Percentiles rank a stretch among this genome's conserved stretches.
These are phyloP conservation scores for Avena insularis DNA, from an alignment of 176 grass and related monocot species.

Conservation along the genomic window DNA sequence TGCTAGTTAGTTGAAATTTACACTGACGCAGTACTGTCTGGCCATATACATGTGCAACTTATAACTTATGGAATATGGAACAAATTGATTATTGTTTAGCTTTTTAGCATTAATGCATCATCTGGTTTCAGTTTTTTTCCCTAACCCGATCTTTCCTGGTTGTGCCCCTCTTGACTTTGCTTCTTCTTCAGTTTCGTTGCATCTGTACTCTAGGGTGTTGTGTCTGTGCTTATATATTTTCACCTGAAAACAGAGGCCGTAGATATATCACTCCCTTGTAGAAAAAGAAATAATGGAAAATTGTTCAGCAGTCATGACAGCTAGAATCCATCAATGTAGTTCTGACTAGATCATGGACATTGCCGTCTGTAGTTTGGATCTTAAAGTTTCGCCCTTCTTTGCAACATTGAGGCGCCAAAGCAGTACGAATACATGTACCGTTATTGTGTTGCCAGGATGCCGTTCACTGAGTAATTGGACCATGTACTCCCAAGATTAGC, in stretches of 20 bases:
- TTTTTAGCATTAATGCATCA: neutral
- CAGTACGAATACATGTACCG: neutral
- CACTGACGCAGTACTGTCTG: neutral
- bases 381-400: neutral
- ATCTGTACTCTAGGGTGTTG: neutral
- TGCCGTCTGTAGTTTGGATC: neutral
- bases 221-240: neutral
- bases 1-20: neutral
- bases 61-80: neutral
- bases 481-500: neutral
- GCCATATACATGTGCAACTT: neutral
- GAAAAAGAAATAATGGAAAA: neutral
- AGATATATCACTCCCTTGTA: neutral
- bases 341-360: neutral
- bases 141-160: neutral
- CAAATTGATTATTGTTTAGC: conserved; percentile 1
- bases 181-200: neutral
- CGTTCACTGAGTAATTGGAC: conserved; percentile 55
- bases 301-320: neutral
- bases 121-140: neutral
- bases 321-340: neutral
- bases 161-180: neutral
- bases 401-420: neutral
- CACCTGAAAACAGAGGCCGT: neutral
- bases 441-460: conserved; percentile 53